Percentiles rank a stretch among this genome's conserved stretches.
Evolutionary conservation across 495 filamentous ascomycete genomes (phyloP).

Genomic region (Bathelium albidoporum): DNA sequence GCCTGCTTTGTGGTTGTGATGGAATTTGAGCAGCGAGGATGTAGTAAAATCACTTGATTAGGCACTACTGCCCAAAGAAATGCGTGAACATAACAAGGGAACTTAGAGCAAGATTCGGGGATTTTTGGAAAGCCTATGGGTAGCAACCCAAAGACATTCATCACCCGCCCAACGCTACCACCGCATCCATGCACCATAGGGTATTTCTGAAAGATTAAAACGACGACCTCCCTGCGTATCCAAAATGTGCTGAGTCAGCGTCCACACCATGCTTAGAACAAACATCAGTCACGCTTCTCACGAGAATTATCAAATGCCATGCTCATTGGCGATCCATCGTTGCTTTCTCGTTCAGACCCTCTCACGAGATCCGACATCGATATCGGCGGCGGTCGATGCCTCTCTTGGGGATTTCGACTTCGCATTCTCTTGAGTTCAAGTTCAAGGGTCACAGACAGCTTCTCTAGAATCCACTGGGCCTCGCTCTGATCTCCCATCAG

Average conservation of each 20-base stretch:
- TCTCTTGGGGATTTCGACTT: background rate
- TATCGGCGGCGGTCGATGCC: background rate
- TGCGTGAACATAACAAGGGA: no score
- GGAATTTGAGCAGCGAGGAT: no score
- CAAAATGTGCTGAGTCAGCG: no score
- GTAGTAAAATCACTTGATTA: background rate
- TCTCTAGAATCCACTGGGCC: constrained; percentile 70
- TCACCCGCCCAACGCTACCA: background rate
- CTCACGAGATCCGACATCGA: background rate
- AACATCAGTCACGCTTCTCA: background rate
- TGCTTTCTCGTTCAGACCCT: background rate
- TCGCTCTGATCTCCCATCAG: constrained; percentile 64
- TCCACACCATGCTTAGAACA: no score
- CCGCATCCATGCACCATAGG: background rate
- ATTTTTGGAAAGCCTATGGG: background rate
- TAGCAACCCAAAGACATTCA: background rate
- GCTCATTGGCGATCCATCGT: background rate
- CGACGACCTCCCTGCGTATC: background rate
- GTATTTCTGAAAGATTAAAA: background rate
- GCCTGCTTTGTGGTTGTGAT: no score
- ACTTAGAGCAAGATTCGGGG: no score
- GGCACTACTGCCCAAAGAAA: background rate
- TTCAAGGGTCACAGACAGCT: constrained; percentile 62
- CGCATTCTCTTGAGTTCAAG: constrained; percentile 28
- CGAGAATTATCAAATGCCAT: background rate